A percentile compares a stretch with the other conserved stretches of the same genome.
phyloP scores from a whole-genome alignment of 805 yeast genomes.

The Starmerella geochares region DNA sequence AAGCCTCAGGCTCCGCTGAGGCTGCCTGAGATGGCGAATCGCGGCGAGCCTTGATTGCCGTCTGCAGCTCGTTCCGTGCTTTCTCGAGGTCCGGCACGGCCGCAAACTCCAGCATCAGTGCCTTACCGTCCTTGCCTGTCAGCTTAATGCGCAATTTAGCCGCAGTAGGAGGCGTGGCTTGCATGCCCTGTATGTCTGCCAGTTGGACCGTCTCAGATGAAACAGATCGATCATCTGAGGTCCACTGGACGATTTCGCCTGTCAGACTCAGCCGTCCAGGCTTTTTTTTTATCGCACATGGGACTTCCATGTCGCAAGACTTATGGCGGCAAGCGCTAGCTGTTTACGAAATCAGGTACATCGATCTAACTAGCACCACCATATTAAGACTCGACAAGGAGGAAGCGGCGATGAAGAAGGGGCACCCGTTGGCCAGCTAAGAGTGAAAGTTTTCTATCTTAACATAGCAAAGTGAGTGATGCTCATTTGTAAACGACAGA shows the following conservation, averaged over 20 bases:
- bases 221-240: slow-evolving; percentile 8
- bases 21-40: slow-evolving; percentile 54
- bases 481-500: no score
- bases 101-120: slow-evolving; percentile 50
- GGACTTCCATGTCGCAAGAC: slow-evolving; percentile 7
- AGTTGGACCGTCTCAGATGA: slow-evolving; percentile 12
- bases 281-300: slow-evolving; percentile 23
- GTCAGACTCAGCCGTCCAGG: slow-evolving; percentile 20
- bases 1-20: slow-evolving; percentile 33
- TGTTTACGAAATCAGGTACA: slow-evolving; percentile 3
- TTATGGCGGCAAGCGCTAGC: neutral
- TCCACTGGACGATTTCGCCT: slow-evolving; percentile 17
- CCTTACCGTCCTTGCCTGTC: slow-evolving; percentile 21
- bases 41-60: slow-evolving; percentile 33
- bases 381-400: no score
- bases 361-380: neutral
- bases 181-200: slow-evolving; percentile 25
- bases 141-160: slow-evolving; percentile 27
- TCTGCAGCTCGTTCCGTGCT: slow-evolving; percentile 25
- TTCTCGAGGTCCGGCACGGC: slow-evolving; percentile 65
- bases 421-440: no score
- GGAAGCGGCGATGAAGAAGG: no score
- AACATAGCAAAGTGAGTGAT: no score
- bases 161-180: slow-evolving; percentile 32
- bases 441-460: no score